phyloP scores from a whole-genome alignment of 164 flowering plant species.

The Chimonanthus praecox region DNA sequence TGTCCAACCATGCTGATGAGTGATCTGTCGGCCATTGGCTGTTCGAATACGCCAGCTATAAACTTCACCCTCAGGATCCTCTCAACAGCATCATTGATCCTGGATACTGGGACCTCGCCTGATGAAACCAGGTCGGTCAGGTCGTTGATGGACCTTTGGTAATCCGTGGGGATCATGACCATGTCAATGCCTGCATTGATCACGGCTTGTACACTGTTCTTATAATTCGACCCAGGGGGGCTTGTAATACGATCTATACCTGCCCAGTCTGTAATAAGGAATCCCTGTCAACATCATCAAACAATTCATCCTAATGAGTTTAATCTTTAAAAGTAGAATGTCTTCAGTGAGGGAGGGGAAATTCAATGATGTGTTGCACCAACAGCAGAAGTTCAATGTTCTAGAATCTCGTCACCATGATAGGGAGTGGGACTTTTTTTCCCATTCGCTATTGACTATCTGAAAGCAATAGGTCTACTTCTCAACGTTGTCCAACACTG shows the following conservation, averaged over 20 bases:
- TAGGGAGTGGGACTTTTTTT: no score
- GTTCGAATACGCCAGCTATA: conserved; percentile 27
- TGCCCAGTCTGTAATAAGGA: conserved; percentile 31
- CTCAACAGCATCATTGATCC: conserved; percentile 36
- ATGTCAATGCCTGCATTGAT: conserved; percentile 34
- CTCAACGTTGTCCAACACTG: no score
- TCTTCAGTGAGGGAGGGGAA: no score
- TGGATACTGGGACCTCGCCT: conserved; percentile 14
- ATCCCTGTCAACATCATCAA: conserved; percentile 20
- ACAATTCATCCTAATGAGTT: no score
- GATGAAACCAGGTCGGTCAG: conserved; percentile 15
- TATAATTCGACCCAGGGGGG: conserved; percentile 19
- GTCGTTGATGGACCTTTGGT: conserved; percentile 14
- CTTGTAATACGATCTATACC: conserved; percentile 18
- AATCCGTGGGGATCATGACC: conserved; percentile 31
- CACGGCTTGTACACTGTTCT: conserved; percentile 14
- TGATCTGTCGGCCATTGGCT: conserved; percentile 27
- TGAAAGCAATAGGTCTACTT: no score
- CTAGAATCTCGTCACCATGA: no score
- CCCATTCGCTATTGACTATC: no score
- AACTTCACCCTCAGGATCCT: conserved; percentile 36
- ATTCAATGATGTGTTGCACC: no score
- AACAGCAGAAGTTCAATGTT: no score
- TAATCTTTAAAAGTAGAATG: no score
- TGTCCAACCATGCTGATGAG: conserved; percentile 22